phyloP scores from a whole-genome alignment of 1,139 yeast genomes.

The Lodderomyces jiufengensis region DNA sequence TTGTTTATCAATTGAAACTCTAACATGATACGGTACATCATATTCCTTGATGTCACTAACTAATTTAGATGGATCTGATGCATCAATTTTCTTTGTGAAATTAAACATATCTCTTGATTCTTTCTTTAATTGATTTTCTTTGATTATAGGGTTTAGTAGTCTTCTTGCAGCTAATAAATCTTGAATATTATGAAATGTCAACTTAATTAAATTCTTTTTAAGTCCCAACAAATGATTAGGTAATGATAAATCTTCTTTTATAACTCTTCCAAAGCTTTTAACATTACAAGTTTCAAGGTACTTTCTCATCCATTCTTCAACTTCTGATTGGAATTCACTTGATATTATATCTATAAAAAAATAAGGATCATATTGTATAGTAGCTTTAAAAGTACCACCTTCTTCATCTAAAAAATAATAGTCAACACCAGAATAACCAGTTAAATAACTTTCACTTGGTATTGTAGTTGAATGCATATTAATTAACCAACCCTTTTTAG shows the following conservation, averaged over 20 bases:
- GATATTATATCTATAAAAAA: conserved; percentile 69
- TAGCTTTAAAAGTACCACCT: conserved; percentile 92
- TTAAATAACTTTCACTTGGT: conserved; percentile 49
- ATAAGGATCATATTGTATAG: conserved; percentile 83
- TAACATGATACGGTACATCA: conserved; percentile 94
- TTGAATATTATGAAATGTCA: conserved; percentile 70
- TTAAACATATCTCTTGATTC: conserved; percentile 69
- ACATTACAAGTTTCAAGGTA: conserved; percentile 56
- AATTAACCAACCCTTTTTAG: conserved; percentile 82
- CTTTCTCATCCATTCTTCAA: conserved; percentile 79
- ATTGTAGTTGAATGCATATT: conserved; percentile 78
- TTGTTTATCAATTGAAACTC: conserved; percentile 86
- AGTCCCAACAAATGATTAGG: conserved; percentile 88
- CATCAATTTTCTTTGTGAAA: conserved; percentile 14
- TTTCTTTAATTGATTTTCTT: conserved; percentile 60
- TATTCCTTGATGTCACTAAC: conserved; percentile 85
- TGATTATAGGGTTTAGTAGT: conserved; percentile 62
- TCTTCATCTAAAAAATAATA: conserved; percentile 95
- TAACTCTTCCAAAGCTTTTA: conserved; percentile 51
- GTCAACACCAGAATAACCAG: conserved; percentile 85
- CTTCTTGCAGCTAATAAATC: conserved; percentile 78
- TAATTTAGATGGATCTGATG: conserved; percentile 56
- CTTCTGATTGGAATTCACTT: conserved; percentile 61
- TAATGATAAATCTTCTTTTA: conserved; percentile 73
- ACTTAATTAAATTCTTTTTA: conserved; percentile 57